phyloP scores from a whole-genome alignment of 768 basidiomycete species.

The Pholiota conissans region DNA sequence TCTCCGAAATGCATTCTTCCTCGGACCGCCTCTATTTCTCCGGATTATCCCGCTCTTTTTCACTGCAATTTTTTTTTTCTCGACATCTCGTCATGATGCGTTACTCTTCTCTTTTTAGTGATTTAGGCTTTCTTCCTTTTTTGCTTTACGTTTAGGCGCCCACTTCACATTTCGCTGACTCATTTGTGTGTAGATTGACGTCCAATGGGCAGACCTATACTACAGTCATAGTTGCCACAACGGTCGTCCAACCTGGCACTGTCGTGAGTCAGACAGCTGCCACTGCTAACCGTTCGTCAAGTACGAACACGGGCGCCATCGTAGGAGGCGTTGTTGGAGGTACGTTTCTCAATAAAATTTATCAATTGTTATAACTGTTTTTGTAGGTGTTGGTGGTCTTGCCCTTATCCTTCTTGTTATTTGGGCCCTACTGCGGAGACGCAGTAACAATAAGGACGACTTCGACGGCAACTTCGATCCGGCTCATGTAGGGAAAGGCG shows the following conservation, averaged over 20 bases:
- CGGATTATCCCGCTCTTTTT: neutral
- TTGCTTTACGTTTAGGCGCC: neutral
- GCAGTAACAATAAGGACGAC: constrained; percentile 21
- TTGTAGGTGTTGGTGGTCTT: constrained; percentile 18
- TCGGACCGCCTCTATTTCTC: neutral
- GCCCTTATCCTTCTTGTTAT: constrained; percentile 14
- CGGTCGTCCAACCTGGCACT: constrained; percentile 13
- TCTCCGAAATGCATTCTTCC: neutral
- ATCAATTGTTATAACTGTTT: neutral
- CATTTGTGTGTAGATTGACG: constrained; percentile 13
- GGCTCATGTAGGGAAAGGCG: constrained; percentile 16
- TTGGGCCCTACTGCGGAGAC: constrained; percentile 18
- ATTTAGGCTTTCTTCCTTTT: neutral
- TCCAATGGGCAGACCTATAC: constrained; percentile 20
- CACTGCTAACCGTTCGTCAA: constrained; percentile 6
- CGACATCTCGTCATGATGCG: neutral
- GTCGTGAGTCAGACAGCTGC: constrained; percentile 10
- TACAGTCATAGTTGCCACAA: constrained; percentile 17
- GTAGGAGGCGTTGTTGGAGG: constrained; percentile 29
- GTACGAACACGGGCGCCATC: constrained; percentile 21
- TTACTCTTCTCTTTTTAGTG: neutral
- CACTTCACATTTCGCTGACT: neutral
- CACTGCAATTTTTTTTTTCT: neutral
- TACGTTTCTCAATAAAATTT: constrained; percentile 1
- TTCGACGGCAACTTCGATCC: constrained; percentile 32